A percentile compares a stretch with the other conserved stretches of the same genome.
These are phyloP conservation scores for Erythrophleum fordii DNA, from an alignment of 306 rosid genomes.

Conservation along the genomic window DNA sequence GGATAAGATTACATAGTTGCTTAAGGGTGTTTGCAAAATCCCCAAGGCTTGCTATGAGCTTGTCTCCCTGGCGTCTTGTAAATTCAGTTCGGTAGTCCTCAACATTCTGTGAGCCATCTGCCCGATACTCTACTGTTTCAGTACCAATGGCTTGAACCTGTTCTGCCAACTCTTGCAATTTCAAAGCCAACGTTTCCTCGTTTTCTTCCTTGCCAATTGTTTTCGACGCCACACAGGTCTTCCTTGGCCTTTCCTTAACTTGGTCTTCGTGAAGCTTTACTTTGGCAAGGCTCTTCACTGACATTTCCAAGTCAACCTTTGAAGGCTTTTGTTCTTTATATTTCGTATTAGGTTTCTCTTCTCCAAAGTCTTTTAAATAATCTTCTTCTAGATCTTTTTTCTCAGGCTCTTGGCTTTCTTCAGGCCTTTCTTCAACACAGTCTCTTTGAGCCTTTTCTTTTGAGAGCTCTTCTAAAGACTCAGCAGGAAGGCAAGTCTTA, in stretches of 20 bases:
- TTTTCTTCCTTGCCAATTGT: conserved; percentile 37
- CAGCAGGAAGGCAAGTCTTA: conserved; percentile 19
- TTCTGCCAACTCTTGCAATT: conserved; percentile 51
- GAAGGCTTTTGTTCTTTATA: conserved; percentile 28
- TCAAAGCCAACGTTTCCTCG: conserved; percentile 43
- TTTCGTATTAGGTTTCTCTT: conserved; percentile 36
- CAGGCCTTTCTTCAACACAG: conserved; percentile 6
- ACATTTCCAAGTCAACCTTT: conserved; percentile 30
- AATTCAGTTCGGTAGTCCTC: conserved; percentile 44
- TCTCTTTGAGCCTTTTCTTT: conserved; percentile 31
- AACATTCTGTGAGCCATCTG: conserved; percentile 33
- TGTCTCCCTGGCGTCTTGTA: conserved; percentile 53
- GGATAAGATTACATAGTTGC: conserved; percentile 45
- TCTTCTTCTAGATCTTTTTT: conserved; percentile 36
- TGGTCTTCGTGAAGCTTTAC: conserved; percentile 37
- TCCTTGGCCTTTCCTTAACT: conserved; percentile 17
- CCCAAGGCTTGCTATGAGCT: conserved; percentile 51
- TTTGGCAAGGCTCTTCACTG: conserved; percentile 34
- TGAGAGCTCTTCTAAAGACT: conserved; percentile 1
- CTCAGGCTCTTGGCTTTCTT: conserved; percentile 27
- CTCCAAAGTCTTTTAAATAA: conserved; percentile 44
- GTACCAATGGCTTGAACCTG: conserved; percentile 40
- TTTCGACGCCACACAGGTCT: not conserved
- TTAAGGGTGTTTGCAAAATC: conserved; percentile 46
- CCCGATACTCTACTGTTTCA: conserved; percentile 43